phyloP scores from a whole-genome alignment of 495 filamentous ascomycete species.

The Aspergillus sclerotioniger region DNA sequence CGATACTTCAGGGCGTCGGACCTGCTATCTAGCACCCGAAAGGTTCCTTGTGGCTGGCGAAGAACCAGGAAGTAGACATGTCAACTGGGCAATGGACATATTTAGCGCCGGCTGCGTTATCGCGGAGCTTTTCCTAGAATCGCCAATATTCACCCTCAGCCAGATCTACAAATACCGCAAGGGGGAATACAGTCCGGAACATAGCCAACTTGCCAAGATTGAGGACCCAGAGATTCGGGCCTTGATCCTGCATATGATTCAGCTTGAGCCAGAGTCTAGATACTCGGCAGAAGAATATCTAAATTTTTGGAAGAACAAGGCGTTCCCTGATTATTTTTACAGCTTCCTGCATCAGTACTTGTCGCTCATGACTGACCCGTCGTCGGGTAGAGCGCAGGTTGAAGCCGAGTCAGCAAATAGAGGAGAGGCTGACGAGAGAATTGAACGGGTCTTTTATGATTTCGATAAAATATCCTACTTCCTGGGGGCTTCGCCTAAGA shows the following conservation, averaged over 20 bases:
- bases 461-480: slow-evolving; percentile 98
- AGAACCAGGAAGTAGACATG: slow-evolving; percentile 56
- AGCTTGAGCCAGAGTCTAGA: slow-evolving; percentile 83
- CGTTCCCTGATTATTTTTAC: slow-evolving; percentile 95
- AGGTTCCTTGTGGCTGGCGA: slow-evolving; percentile 74
- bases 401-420: slow-evolving; percentile 63
- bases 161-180: slow-evolving; percentile 93
- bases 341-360: slow-evolving; percentile 97
- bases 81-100: slow-evolving; percentile 98
- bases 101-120: slow-evolving; percentile 98
- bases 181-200: slow-evolving; percentile 85
- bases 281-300: slow-evolving; percentile 95
- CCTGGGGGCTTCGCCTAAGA: slow-evolving; percentile 51
- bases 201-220: slow-evolving; percentile 77
- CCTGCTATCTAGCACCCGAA: slow-evolving; percentile 96
- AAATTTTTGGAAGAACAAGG: slow-evolving; percentile 85
- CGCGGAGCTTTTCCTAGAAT: slow-evolving; percentile 94
- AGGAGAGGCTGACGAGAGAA: slow-evolving; percentile 85
- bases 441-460: slow-evolving; percentile 86
- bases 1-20: slow-evolving; percentile 84
- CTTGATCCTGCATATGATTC: slow-evolving; percentile 92
- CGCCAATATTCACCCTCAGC: slow-evolving; percentile 86
- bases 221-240: slow-evolving; percentile 83
- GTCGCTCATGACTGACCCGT: slow-evolving; percentile 93
- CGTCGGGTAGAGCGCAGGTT: slow-evolving; percentile 65